Base-by-base conservation (phyloP, 208 protist species). In the Trypanosomatidae sp. region DNA sequence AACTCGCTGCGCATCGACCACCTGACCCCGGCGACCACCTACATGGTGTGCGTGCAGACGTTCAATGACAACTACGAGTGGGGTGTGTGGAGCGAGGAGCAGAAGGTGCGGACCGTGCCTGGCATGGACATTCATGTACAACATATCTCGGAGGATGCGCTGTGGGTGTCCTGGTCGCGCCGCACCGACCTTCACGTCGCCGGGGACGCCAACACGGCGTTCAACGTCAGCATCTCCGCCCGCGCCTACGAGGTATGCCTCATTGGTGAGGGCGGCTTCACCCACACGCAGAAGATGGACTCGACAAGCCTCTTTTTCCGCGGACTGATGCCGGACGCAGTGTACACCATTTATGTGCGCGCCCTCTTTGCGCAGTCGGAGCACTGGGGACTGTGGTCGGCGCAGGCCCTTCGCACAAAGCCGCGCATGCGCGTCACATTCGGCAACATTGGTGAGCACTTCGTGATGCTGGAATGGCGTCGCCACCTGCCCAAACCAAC, bases 51-150 rank as follows among this genome's bases (percentile, higher is more conserved):
- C 12, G 92, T 98, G 62, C 91, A 96, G 76, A 97, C 94, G 22
- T 98, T 89, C 82, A 95, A 94, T 83, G 91, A 96, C 79, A 91
- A 95, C 83, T 92, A 86, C 79, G 89, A 94, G 73, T 97, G 92
- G 92, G 94, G 94, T 39, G 84, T 92, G 58, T 97, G 92, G 90
- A 92, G 90, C 74, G 90, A 93, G 68, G 94, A 97, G 83, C 79
- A 76, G 33, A 92, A 89, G 79, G 88, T 95, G 68, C 88, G 91
- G 43, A 98, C 94, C 28, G 91, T 95, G 64, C 87, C 92, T 13
- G 85, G 85, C 46, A 91, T 98, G 82, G 81, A 89, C 56, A 93
- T 98, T 74, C 62, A 87, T 52, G 71, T 98, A 19, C 87, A 95
- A 68, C 85, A 95, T 81, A 83, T 95, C 53, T 90, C 91, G n/a